A percentile compares a stretch with the other conserved stretches of the same genome.
Evolutionary conservation across 768 basidiomycete species (phyloP).

Genomic region (Hemileccinum rubropunctum): DNA sequence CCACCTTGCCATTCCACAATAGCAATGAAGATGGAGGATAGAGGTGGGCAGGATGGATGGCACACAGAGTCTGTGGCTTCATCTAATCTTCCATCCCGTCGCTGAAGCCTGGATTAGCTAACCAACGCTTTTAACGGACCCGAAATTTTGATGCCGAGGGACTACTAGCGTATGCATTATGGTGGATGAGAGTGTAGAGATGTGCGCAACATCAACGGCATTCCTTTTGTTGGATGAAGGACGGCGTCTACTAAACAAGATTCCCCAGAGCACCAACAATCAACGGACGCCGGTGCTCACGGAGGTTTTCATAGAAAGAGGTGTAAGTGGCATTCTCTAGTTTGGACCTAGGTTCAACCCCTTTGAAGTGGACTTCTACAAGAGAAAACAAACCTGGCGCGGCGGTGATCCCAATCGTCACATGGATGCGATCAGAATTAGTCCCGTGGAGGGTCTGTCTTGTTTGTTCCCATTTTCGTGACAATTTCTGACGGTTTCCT

Average conservation of each 20-base stretch:
- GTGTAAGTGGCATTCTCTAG: constrained; percentile 40
- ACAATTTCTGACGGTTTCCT: constrained; percentile 3
- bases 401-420: constrained; percentile 53
- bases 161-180: no score
- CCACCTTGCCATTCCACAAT: no score
- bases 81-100: no score
- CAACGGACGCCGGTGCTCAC: constrained; percentile 70
- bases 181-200: no score
- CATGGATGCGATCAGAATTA: constrained; percentile 58
- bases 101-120: no score
- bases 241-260: constrained; percentile 55
- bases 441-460: constrained; percentile 61
- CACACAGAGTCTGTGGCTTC: no score
- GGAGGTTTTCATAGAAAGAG: constrained; percentile 75
- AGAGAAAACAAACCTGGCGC: constrained; percentile 57
- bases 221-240: constrained; percentile 52
- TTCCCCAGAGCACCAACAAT: constrained; percentile 59
- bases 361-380: constrained; percentile 66
- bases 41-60: no score
- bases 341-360: background rate
- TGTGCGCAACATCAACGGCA: no score
- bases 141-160: no score
- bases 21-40: no score
- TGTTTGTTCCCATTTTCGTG: background rate
- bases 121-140: no score